Evolutionary conservation across 169 alveolate genomes (phyloP).

Genomic region (Plasmodium gonderi): DNA sequence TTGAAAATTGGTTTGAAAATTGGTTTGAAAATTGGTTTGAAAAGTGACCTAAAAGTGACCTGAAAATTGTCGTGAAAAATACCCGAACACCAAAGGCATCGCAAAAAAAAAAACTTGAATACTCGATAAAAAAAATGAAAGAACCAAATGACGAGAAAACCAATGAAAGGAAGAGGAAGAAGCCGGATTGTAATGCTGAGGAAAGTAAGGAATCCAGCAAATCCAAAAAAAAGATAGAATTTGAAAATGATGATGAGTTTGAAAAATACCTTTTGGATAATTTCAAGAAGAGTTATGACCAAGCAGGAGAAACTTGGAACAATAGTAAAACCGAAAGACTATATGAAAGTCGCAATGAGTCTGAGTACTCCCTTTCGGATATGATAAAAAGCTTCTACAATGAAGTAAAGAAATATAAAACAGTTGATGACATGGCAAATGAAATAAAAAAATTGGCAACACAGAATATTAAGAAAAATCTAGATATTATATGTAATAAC

Average conservation of each 20-base stretch:
- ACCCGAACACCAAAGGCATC: too few species aligned
- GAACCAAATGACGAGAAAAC: not conserved
- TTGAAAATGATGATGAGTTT: conserved; percentile 72
- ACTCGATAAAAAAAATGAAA: conserved; percentile 33
- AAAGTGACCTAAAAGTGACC: too few species aligned
- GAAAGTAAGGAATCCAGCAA: not conserved
- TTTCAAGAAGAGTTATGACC: conserved; percentile 23
- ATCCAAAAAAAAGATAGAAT: conserved; percentile 32
- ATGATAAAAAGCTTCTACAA: conserved; percentile 28
- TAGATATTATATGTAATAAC: conserved; percentile 58
- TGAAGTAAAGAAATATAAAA: conserved; percentile 50
- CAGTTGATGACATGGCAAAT: conserved; percentile 62
- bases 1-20: too few species aligned
- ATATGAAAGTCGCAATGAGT: not conserved
- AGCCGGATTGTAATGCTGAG: conserved; percentile 1
- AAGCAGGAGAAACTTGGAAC: not conserved
- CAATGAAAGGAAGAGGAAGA: conserved; percentile 28
- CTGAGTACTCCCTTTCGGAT: conserved; percentile 52
- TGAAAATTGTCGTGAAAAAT: too few species aligned
- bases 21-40: too few species aligned
- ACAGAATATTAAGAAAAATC: conserved; percentile 32
- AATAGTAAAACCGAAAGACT: not conserved
- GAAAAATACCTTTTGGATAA: conserved; percentile 42
- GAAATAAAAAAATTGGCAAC: conserved; percentile 55
- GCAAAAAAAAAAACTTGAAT: too few species aligned